Percentiles rank a stretch among this genome's conserved stretches.
These are phyloP conservation scores for Lentinula edodes DNA, from an alignment of 768 basidiomycete genomes.

Conservation along the genomic window DNA sequence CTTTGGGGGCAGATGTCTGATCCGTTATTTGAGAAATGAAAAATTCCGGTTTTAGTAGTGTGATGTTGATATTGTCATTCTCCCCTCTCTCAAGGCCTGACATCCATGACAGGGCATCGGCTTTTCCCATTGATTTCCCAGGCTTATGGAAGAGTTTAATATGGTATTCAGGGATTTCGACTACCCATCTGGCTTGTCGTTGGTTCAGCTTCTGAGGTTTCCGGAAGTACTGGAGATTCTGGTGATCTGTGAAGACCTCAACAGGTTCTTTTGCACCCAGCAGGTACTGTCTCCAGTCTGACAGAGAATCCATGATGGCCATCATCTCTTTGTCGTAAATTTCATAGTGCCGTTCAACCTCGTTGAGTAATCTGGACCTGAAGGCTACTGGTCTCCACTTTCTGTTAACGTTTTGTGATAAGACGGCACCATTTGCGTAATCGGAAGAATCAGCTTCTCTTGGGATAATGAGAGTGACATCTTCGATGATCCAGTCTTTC, in stretches of 20 bases:
- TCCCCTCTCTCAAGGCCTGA: neutral
- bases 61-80: neutral
- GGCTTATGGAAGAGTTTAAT: too few relatives aligned
- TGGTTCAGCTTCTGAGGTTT: constrained; percentile 9
- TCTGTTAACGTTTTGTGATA: constrained; percentile 21
- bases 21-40: too few relatives aligned
- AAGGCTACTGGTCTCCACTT: constrained; percentile 30
- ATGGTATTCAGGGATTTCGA: neutral
- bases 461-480: constrained; percentile 18
- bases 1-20: too few relatives aligned
- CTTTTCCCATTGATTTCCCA: too few relatives aligned
- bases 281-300: constrained; percentile 24
- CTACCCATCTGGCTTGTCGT: constrained; percentile 9
- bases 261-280: constrained; percentile 9
- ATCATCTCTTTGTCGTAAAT: constrained; percentile 39
- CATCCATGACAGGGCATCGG: neutral
- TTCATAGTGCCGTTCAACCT: constrained; percentile 27
- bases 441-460: constrained; percentile 25
- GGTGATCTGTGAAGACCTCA: constrained; percentile 16
- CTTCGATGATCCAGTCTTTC: constrained; percentile 18
- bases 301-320: constrained; percentile 30
- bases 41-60: neutral
- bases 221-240: constrained; percentile 21
- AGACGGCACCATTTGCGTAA: constrained; percentile 24
- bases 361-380: constrained; percentile 17